Percentiles rank a stretch among this genome's conserved stretches.
Evolutionary conservation across 1,139 yeast genomes (phyloP).

Genomic region (Suhomyces taliae): DNA sequence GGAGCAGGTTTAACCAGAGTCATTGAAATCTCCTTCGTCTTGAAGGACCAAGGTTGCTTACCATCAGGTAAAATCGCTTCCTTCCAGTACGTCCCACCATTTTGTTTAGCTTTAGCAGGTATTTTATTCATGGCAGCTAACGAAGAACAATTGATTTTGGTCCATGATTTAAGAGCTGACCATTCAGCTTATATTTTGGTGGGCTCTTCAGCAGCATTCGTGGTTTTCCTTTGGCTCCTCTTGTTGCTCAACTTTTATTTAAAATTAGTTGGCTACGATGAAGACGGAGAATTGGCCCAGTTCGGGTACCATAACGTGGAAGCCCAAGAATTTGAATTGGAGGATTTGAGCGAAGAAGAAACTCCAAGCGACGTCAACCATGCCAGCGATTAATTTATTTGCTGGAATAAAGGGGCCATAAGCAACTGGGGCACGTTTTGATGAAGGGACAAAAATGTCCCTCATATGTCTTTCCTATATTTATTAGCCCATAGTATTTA

Average conservation of each 20-base stretch:
- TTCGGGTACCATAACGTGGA: slow-evolving; percentile 10
- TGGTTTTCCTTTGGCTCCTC: slow-evolving; percentile 67
- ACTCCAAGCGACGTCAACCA: not conserved
- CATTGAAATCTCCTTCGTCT: slow-evolving; percentile 71
- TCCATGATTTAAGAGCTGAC: slow-evolving; percentile 74
- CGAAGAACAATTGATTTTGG: slow-evolving; percentile 78
- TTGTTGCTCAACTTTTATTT: slow-evolving; percentile 58
- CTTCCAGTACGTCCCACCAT: slow-evolving; percentile 84
- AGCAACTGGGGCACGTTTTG: too few relatives aligned
- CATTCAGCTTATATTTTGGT: slow-evolving; percentile 80
- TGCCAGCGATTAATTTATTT: too few relatives aligned
- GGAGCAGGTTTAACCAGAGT: slow-evolving; percentile 73
- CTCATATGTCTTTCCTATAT: too few relatives aligned
- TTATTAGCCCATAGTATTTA: too few relatives aligned
- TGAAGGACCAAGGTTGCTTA: slow-evolving; percentile 53
- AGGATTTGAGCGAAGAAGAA: slow-evolving; percentile 26
- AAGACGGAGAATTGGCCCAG: slow-evolving; percentile 29
- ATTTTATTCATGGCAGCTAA: slow-evolving; percentile 86
- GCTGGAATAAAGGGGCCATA: too few relatives aligned
- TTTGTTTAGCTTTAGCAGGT: slow-evolving; percentile 76
- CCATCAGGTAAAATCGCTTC: slow-evolving; percentile 53
- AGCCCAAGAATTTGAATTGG: slow-evolving; percentile 37
- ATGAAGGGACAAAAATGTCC: too few relatives aligned
- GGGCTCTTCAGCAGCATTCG: slow-evolving; percentile 71
- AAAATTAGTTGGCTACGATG: slow-evolving; percentile 48